These are phyloP conservation scores for Lizonia empirigonia DNA, from an alignment of 2,329 filamentous ascomycete genomes.

Conservation along the genomic window DNA sequence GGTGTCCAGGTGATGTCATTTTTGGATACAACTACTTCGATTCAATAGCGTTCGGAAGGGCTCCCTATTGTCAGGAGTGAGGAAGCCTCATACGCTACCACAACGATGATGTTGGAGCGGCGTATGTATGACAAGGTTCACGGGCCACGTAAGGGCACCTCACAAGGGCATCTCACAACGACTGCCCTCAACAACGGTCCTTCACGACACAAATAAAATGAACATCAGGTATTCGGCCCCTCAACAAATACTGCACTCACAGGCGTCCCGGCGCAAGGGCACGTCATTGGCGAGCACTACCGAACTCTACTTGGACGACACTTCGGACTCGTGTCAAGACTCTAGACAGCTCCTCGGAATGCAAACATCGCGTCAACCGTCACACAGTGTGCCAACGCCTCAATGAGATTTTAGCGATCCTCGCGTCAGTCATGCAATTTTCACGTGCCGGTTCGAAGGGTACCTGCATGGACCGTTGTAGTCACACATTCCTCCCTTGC, in stretches of 20 bases:
- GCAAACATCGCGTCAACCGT: slow-evolving; percentile 16
- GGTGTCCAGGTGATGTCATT: not conserved
- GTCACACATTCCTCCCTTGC: slow-evolving; percentile 20
- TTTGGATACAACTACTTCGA: not conserved
- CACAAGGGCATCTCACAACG: not conserved
- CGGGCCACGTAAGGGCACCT: slow-evolving; percentile 11
- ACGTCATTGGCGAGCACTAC: not conserved
- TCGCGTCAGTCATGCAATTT: slow-evolving; percentile 17
- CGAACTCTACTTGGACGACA: slow-evolving; percentile 15
- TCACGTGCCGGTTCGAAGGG: slow-evolving; percentile 12
- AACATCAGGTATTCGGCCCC: slow-evolving; percentile 1
- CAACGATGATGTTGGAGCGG: slow-evolving; percentile 2
- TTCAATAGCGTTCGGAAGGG: too few species aligned
- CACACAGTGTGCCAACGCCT: slow-evolving; percentile 5
- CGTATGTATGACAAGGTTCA: slow-evolving; percentile 6
- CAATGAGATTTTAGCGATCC: slow-evolving; percentile 13
- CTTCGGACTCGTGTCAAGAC: too few species aligned
- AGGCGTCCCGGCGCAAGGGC: slow-evolving; percentile 10
- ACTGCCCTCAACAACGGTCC: slow-evolving; percentile 4
- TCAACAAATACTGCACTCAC: slow-evolving; percentile 10
- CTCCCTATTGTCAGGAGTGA: slow-evolving; percentile 12
- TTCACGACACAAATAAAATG: slow-evolving; percentile 7
- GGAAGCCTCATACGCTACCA: not conserved
- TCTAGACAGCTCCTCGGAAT: slow-evolving; percentile 5
- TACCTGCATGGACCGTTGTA: slow-evolving; percentile 13